Conservation (phyloP, 2,329 filamentous ascomycete genomes). For the Camillea tinctor region DNA sequence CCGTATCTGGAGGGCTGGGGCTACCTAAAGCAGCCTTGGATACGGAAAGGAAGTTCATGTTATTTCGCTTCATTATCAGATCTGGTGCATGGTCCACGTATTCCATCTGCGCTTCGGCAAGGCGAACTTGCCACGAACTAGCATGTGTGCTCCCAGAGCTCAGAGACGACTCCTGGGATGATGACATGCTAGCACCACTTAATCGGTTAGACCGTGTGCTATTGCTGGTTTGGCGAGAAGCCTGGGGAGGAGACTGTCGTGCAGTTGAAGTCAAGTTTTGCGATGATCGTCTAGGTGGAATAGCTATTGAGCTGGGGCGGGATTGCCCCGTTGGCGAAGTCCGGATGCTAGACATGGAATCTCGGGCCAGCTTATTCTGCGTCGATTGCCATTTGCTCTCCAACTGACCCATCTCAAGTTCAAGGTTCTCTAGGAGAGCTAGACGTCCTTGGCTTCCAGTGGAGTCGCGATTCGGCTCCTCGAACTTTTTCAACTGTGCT, state of each 20-base stretch:
- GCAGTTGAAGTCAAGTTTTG: slow-evolving; percentile 37
- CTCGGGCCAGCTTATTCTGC: slow-evolving; percentile 50
- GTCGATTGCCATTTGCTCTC: slow-evolving; percentile 60
- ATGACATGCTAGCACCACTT: slow-evolving; percentile 23
- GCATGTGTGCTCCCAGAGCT: slow-evolving; percentile 35
- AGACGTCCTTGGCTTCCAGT: slow-evolving; percentile 42
- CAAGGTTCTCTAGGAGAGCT: slow-evolving; percentile 56
- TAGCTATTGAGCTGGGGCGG: slow-evolving; percentile 30
- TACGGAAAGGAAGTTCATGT: slow-evolving; percentile 40
- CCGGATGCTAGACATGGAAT: slow-evolving; percentile 49
- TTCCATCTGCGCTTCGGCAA: slow-evolving; percentile 46
- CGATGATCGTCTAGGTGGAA: slow-evolving; percentile 22
- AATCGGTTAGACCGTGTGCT: slow-evolving; percentile 27
- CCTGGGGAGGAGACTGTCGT: slow-evolving; percentile 38
- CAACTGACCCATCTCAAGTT: slow-evolving; percentile 61
- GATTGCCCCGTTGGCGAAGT: slow-evolving; percentile 36
- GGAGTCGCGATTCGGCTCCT: slow-evolving; percentile 38
- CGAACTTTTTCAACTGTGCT: slow-evolving; percentile 50
- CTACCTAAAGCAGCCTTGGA: slow-evolving; percentile 44
- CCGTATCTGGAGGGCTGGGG: slow-evolving; percentile 55
- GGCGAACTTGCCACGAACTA: slow-evolving; percentile 43
- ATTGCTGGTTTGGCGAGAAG: slow-evolving; percentile 36
- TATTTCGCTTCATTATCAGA: slow-evolving; percentile 36
- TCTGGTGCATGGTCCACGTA: slow-evolving; percentile 42
- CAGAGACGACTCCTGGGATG: slow-evolving; percentile 23